Conservation (phyloP, 75 land plant genomes). For the Larix kaempferi region DNA sequence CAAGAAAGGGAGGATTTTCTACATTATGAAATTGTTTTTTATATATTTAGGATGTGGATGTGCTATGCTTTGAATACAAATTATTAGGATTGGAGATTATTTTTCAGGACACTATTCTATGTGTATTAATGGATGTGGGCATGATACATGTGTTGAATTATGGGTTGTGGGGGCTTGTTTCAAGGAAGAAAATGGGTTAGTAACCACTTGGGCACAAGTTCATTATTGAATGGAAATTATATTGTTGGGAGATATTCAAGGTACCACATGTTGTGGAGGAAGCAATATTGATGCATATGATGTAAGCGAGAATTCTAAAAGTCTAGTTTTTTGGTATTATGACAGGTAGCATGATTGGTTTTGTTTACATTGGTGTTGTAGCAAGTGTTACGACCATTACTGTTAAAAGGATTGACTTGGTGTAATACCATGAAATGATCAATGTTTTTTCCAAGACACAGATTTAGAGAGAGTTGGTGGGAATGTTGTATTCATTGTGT, state of each 20-base stretch:
- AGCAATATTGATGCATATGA: not conserved
- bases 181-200: not conserved
- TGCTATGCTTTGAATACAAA: conserved; percentile 9
- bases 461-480: too few species aligned
- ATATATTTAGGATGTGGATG: not conserved
- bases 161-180: not conserved
- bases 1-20: conserved; percentile 20
- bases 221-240: conserved; percentile 11
- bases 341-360: conserved; percentile 52
- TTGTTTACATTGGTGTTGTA: too few species aligned
- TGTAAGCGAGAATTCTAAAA: conserved; percentile 17
- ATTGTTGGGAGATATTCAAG: not conserved
- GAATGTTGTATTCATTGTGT: too few species aligned
- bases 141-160: not conserved
- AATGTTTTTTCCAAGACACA: too few species aligned
- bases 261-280: not conserved
- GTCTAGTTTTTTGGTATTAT: conserved; percentile 53
- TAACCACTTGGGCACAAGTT: not conserved
- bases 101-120: conserved; percentile 21
- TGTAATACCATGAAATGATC: too few species aligned
- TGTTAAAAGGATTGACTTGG: too few species aligned
- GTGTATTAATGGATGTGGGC: not conserved
- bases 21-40: not conserved
- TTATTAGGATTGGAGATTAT: conserved; percentile 9
- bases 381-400: too few species aligned